A percentile compares a stretch with the other conserved stretches of the same genome.
phyloP scores from a whole-genome alignment of 2,329 filamentous ascomycete genomes.

The Dendrostoma leiphaemia region DNA sequence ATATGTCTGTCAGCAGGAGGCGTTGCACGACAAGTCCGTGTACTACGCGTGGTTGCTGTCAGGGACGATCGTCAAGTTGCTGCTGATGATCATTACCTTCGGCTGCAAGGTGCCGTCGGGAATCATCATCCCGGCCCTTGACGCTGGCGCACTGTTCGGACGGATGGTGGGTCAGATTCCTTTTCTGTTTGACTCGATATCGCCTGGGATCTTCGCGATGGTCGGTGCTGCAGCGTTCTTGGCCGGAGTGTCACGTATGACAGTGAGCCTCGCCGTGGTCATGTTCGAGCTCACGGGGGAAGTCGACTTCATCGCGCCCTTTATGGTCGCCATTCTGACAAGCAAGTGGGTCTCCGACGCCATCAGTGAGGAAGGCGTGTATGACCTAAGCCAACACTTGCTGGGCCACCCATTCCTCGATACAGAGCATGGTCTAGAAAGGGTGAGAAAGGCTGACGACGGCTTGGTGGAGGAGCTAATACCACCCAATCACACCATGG shows the following conservation, averaged over 20 bases:
- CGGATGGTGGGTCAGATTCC: slow-evolving; percentile 43
- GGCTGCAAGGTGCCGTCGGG: slow-evolving; percentile 60
- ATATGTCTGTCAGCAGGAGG: slow-evolving; percentile 53
- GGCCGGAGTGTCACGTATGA: slow-evolving; percentile 49
- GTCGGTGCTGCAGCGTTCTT: slow-evolving; percentile 58
- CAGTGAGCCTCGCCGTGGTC: slow-evolving; percentile 47
- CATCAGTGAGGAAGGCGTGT: slow-evolving; percentile 51
- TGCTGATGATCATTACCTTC: slow-evolving; percentile 57
- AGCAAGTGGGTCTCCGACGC: slow-evolving; percentile 59
- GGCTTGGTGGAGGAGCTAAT: slow-evolving; percentile 44
- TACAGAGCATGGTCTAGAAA: slow-evolving; percentile 42
- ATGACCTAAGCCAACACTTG: slow-evolving; percentile 58
- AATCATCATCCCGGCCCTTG: slow-evolving; percentile 59
- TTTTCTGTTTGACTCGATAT: slow-evolving; percentile 34
- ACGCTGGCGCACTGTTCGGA: slow-evolving; percentile 57
- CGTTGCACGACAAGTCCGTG: slow-evolving; percentile 27
- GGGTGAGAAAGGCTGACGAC: slow-evolving; percentile 23
- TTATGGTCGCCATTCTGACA: slow-evolving; percentile 58
- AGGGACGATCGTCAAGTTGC: slow-evolving; percentile 51
- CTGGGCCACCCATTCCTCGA: slow-evolving; percentile 59
- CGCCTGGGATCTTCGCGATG: slow-evolving; percentile 60
- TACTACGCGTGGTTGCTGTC: slow-evolving; percentile 52
- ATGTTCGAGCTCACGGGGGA: slow-evolving; percentile 62
- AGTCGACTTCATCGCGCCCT: slow-evolving; percentile 54
- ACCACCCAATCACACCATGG: slow-evolving; percentile 53